These are phyloP conservation scores for Erucastrum elatum DNA, from an alignment of 345 rosid species.

Conservation along the genomic window DNA sequence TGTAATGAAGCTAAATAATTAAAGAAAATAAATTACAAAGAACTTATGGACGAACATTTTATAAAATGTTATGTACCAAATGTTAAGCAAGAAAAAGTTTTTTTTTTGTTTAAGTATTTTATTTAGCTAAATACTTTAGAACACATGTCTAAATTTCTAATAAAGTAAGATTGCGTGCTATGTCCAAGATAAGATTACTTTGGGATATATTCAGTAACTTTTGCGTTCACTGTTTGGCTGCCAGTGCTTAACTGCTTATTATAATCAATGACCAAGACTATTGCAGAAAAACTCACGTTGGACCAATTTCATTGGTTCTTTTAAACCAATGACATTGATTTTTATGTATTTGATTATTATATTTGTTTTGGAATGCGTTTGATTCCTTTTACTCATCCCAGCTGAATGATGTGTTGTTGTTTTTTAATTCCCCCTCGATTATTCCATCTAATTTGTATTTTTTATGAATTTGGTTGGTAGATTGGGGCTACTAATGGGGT, in stretches of 20 bases:
- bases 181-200: background rate
- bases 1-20: background rate
- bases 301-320: constrained; percentile 17
- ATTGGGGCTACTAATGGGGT: background rate
- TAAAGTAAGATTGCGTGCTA: background rate
- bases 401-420: background rate
- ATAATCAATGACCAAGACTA: background rate
- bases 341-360: background rate
- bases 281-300: constrained; percentile 12
- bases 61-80: background rate
- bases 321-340: background rate
- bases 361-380: background rate
- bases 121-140: background rate
- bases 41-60: background rate
- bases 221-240: background rate
- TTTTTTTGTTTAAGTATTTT: background rate
- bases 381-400: background rate
- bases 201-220: background rate
- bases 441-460: background rate
- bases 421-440: background rate
- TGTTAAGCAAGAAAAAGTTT: background rate
- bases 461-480: background rate
- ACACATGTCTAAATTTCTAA: background rate
- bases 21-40: background rate
- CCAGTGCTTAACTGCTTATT: background rate